phyloP scores from a whole-genome alignment of 352 stramenopile genomes.

The Phytopythium helicoides region DNA sequence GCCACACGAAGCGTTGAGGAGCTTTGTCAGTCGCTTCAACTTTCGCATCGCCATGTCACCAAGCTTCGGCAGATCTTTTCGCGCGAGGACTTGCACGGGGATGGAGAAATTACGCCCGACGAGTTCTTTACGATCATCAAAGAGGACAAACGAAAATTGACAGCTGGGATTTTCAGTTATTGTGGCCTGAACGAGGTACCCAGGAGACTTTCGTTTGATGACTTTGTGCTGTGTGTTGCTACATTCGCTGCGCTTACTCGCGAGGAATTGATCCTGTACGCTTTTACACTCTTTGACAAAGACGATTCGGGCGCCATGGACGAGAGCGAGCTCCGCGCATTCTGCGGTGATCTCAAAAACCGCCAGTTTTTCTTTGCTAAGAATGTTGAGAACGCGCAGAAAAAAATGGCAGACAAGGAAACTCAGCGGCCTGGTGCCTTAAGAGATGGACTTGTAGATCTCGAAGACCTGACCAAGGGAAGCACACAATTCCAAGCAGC shows the following conservation, averaged over 20 bases:
- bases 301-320: conserved; percentile 69
- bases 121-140: conserved; percentile 59
- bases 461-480: conserved; percentile 51
- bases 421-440: not conserved
- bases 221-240: conserved; percentile 56
- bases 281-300: conserved; percentile 66
- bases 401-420: conserved; percentile 40
- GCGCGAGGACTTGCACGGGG: conserved; percentile 42
- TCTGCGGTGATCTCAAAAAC: conserved; percentile 56
- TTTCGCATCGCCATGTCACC: conserved; percentile 39
- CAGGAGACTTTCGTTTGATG: conserved; percentile 46
- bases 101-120: conserved; percentile 47
- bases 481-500: conserved; percentile 54
- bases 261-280: conserved; percentile 54
- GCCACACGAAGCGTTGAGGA: conserved; percentile 45
- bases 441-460: conserved; percentile 37
- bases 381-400: conserved; percentile 55
- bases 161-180: conserved; percentile 46
- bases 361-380: conserved; percentile 65
- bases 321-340: conserved; percentile 40
- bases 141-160: conserved; percentile 58
- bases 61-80: conserved; percentile 34
- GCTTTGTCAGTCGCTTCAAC: conserved; percentile 47
- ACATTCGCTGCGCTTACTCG: conserved; percentile 49
- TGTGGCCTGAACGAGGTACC: conserved; percentile 27